Evolutionary conservation across 495 filamentous ascomycete species (phyloP).

Genomic region (Aspergillus cavernicola): DNA sequence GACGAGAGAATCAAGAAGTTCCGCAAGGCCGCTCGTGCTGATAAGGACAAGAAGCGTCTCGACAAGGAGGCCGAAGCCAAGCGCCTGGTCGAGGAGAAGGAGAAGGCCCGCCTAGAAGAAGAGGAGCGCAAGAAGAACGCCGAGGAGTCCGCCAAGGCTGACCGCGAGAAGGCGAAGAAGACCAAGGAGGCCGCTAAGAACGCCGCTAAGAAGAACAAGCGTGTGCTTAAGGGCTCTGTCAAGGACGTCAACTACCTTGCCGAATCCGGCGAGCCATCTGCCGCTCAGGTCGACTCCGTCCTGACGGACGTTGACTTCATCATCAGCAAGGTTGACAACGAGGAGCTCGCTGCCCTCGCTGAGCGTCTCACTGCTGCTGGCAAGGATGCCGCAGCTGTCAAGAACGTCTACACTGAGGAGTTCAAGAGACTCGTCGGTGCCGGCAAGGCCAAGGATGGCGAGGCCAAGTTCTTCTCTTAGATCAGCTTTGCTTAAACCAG

Average conservation of each 20-base stretch:
- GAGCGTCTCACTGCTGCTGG: constrained; percentile 62
- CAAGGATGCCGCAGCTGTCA: constrained; percentile 56
- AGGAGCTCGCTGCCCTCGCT: constrained; percentile 78
- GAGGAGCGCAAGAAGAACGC: constrained; percentile 73
- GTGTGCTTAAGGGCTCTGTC: constrained; percentile 82
- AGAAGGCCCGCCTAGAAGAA: constrained; percentile 71
- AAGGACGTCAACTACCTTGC: constrained; percentile 93
- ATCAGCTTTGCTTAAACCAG: neutral
- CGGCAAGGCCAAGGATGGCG: constrained; percentile 80
- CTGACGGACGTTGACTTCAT: constrained; percentile 87
- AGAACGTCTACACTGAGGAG: constrained; percentile 65
- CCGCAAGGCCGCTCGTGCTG: constrained; percentile 81
- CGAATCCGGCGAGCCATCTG: constrained; percentile 58
- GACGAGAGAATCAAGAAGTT: constrained; percentile 98
- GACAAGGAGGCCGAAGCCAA: constrained; percentile 91
- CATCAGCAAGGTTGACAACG: constrained; percentile 81
- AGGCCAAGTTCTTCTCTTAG: constrained; percentile 55
- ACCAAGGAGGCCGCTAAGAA: constrained; percentile 96
- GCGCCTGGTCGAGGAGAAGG: constrained; percentile 74
- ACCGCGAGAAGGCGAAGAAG: constrained; percentile 85
- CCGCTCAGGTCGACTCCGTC: constrained; percentile 73
- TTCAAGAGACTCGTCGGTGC: constrained; percentile 67
- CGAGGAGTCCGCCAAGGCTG: constrained; percentile 78
- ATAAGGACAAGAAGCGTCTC: constrained; percentile 87
- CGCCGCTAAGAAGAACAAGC: constrained; percentile 99